These are phyloP conservation scores for Fusarium pininemorale DNA, from an alignment of 2,329 filamentous ascomycete genomes.

Conservation along the genomic window DNA sequence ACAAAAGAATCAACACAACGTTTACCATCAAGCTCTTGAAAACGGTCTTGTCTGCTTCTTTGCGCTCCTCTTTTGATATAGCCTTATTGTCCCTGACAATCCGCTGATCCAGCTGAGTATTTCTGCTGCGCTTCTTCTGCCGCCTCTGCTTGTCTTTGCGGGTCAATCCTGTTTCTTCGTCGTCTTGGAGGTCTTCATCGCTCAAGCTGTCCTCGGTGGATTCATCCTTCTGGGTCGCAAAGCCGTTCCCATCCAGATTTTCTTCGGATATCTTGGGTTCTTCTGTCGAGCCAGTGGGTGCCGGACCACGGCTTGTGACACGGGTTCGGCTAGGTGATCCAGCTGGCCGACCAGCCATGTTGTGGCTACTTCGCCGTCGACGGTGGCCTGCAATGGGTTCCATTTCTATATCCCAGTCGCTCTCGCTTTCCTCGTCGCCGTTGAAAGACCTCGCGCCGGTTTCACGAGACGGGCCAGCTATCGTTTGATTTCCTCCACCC, in stretches of 20 bases:
- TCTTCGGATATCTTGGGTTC: conserved; percentile 61
- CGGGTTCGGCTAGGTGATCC: conserved; percentile 43
- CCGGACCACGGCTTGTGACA: conserved; percentile 33
- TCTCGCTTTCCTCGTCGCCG: conserved; percentile 49
- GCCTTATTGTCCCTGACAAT: conserved; percentile 66
- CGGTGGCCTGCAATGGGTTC: conserved; percentile 63
- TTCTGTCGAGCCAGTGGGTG: conserved; percentile 45
- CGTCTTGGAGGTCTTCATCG: conserved; percentile 80
- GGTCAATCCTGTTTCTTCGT: conserved; percentile 90
- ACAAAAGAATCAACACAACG: conserved; percentile 81
- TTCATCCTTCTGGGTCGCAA: conserved; percentile 43
- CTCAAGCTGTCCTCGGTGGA: conserved; percentile 66
- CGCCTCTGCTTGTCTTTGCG: conserved; percentile 75
- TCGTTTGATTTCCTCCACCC: conserved; percentile 21
- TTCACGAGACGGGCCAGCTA: conserved; percentile 32
- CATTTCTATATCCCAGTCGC: conserved; percentile 63
- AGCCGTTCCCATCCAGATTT: conserved; percentile 41
- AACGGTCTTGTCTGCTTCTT: conserved; percentile 78
- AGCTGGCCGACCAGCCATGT: conserved; percentile 42
- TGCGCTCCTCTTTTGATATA: conserved; percentile 75
- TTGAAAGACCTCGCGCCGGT: conserved; percentile 17
- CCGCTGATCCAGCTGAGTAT: conserved; percentile 75
- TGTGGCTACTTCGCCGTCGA: conserved; percentile 64
- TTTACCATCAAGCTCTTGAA: conserved; percentile 77
- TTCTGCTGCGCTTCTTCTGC: conserved; percentile 71